Evolutionary conservation across 2,329 filamentous ascomycete genomes (phyloP).

Genomic region (Aspergillus aculeatinus): DNA sequence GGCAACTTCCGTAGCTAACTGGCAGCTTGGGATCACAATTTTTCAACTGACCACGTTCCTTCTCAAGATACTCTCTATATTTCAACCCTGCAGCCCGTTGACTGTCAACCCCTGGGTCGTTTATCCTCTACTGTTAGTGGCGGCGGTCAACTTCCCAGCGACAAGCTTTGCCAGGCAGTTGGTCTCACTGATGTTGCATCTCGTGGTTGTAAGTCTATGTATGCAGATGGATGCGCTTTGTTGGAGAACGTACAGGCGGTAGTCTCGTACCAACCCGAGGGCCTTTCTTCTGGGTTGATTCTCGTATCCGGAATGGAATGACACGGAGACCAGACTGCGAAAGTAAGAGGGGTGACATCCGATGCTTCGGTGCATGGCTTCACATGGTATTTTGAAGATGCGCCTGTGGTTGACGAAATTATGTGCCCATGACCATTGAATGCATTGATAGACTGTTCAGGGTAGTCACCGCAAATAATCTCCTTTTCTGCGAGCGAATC

Average conservation of each 20-base stretch:
- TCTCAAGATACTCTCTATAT: constrained; percentile 65
- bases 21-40: constrained; percentile 35
- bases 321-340: background rate
- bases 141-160: constrained; percentile 60
- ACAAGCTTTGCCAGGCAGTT: constrained; percentile 40
- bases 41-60: constrained; percentile 64
- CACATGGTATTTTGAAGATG: background rate
- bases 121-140: constrained; percentile 67
- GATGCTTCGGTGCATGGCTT: background rate
- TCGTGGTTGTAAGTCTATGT: constrained; percentile 44
- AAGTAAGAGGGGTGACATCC: background rate
- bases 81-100: constrained; percentile 69
- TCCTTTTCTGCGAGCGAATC: no score
- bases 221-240: constrained; percentile 32
- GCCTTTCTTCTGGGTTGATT: background rate
- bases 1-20: constrained; percentile 27
- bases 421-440: background rate
- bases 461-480: background rate
- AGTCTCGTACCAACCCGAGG: background rate
- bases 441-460: background rate
- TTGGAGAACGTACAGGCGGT: background rate
- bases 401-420: background rate
- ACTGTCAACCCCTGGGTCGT: constrained; percentile 64
- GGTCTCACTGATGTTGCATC: constrained; percentile 49
- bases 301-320: background rate